Evolutionary conservation across 352 stramenopile species (phyloP).

Genomic region (Pythium utonaiense): DNA sequence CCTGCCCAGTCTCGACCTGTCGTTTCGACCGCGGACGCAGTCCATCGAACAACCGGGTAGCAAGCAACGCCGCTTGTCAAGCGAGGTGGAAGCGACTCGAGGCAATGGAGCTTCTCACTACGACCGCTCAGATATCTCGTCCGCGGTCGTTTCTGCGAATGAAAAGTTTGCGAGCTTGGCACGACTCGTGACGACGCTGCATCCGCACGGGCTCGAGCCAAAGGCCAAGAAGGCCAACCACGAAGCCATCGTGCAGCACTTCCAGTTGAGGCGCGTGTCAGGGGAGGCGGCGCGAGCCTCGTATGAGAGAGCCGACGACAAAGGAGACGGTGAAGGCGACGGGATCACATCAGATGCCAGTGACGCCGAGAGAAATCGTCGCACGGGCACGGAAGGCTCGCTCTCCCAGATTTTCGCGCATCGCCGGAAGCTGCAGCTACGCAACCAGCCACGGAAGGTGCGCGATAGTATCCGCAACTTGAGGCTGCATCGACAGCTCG

Average conservation of each 20-base stretch:
- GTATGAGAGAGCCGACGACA: slow-evolving; percentile 1
- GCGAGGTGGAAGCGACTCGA: slow-evolving; percentile 1
- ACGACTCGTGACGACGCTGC: slow-evolving; percentile 9
- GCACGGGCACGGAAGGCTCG: slow-evolving; percentile 4
- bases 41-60: neutral
- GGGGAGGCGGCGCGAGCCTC: slow-evolving; percentile 9
- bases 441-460: neutral
- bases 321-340: neutral
- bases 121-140: slow-evolving; percentile 17
- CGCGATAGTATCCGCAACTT: slow-evolving; percentile 11
- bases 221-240: slow-evolving; percentile 18
- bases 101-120: slow-evolving; percentile 4
- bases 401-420: slow-evolving; percentile 11
- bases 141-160: slow-evolving; percentile 5
- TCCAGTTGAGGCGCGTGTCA: slow-evolving; percentile 20
- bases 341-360: neutral
- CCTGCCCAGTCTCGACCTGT: slow-evolving; percentile 3
- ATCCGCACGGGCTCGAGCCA: slow-evolving; percentile 6
- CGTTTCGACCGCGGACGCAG: neutral
- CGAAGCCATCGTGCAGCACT: slow-evolving; percentile 24
- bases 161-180: slow-evolving; percentile 17
- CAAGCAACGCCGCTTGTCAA: slow-evolving; percentile 9
- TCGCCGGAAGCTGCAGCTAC: slow-evolving; percentile 4
- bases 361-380: neutral
- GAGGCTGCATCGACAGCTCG: neutral